Evolutionary conservation across 306 rosid species (phyloP), one percentile per base, ranked within the genome.

Genomic region (Vigna angularis): DNA sequence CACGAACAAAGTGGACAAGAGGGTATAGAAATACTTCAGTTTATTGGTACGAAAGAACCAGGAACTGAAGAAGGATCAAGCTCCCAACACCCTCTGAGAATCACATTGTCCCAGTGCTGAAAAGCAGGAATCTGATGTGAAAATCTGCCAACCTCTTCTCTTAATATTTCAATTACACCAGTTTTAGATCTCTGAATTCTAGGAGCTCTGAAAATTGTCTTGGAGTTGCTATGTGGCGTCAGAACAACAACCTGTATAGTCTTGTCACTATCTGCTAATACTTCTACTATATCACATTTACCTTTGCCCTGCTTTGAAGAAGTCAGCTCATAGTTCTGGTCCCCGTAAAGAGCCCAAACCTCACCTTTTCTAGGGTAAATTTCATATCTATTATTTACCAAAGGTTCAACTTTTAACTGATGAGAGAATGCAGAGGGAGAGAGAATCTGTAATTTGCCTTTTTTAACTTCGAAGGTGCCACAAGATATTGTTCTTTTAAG

Each of bases 331-430:
- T 36, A 22, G 52, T 79, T 81, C 85, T 18, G 82, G 75, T 72
- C 86, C 90, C 82, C 83, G 86, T 66, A 78, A 26, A 89, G 38
- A 11, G 86, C 91, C 97, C 97, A 91, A 55, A 91, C 65, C 82
- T 91, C 90, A 40, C 97, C 92, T 82, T 84, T 81, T 62, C 88
- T 82, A 4, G 94, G 97, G 73, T 78, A 82, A 57, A 91, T 88
- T 76, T 77, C 87, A 74, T 66, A 88, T 61, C 26, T 73, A 45
- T 72, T 74, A 56, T 44, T 72, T 32, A 36, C 75, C 52, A 13
- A 3, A 34, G 76, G 83, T 40, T 71, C 79, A 55, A 78, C 75
- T 17, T 40, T 80, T 66, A 82, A 47, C 66, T 84, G 77, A 73
- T 89, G 92, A 56, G 90, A 91, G 78, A 91, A 85, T 6, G 75